Percentiles rank a stretch among this genome's conserved stretches.
These are phyloP conservation scores for Ophiostoma sp. DNA, from an alignment of 2,329 filamentous ascomycete genomes.

Conservation along the genomic window DNA sequence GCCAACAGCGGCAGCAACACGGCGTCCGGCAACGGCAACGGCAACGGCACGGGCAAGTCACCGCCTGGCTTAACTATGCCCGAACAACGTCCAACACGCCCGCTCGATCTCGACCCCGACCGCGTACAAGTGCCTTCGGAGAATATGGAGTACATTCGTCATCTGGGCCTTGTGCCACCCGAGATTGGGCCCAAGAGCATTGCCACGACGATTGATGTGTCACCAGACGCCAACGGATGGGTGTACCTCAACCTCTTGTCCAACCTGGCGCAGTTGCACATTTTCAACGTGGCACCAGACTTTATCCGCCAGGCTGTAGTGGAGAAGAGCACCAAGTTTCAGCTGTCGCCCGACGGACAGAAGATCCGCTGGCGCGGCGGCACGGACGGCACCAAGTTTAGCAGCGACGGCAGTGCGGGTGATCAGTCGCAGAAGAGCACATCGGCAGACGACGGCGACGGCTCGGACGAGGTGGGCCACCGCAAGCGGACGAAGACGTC, in stretches of 20 bases:
- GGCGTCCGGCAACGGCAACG: conserved; percentile 15
- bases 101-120: conserved; percentile 70
- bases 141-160: conserved; percentile 74
- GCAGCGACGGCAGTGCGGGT: conserved; percentile 53
- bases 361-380: conserved; percentile 78
- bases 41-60: conserved; percentile 34
- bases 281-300: conserved; percentile 72
- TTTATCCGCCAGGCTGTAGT: conserved; percentile 69
- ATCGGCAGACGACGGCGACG: conserved; percentile 47
- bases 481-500: conserved; percentile 45
- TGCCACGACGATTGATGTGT: conserved; percentile 42
- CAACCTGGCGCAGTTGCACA: conserved; percentile 79
- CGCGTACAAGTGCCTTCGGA: conserved; percentile 69
- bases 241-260: conserved; percentile 75
- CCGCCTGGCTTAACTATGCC: conserved; percentile 40
- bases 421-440: conserved; percentile 45
- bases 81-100: conserved; percentile 72
- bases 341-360: conserved; percentile 69
- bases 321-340: conserved; percentile 67
- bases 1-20: conserved; percentile 28
- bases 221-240: conserved; percentile 67
- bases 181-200: conserved; percentile 45
- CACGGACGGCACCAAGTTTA: conserved; percentile 57
- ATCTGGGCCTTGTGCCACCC: conserved; percentile 62
- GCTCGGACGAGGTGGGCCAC: conserved; percentile 39